These are phyloP conservation scores for Cutaneotrichosporon sp. DNA, from an alignment of 1,284 basidiomycete genomes.

Conservation along the genomic window DNA sequence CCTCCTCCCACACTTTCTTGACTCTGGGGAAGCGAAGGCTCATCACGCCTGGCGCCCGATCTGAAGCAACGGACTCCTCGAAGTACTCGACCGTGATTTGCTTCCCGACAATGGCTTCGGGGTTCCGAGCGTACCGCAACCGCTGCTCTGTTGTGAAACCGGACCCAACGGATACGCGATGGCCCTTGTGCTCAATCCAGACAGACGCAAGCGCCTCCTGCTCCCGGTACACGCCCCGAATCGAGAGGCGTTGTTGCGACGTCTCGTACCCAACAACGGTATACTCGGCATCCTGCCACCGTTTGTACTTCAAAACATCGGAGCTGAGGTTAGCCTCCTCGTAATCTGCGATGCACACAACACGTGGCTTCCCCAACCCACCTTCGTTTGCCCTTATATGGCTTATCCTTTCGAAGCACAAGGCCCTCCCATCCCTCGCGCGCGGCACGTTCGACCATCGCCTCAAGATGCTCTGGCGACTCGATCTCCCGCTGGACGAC, in stretches of 20 bases:
- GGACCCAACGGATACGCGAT: constrained; percentile 38
- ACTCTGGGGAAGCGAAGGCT: constrained; percentile 44
- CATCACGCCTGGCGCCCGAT: constrained; percentile 16
- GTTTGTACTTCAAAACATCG: constrained; percentile 45
- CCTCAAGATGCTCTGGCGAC: constrained; percentile 25
- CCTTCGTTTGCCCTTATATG: constrained; percentile 41
- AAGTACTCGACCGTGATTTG: constrained; percentile 47
- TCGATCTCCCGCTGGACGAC: constrained; percentile 30
- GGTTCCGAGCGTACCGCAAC: constrained; percentile 34
- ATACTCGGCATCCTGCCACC: constrained; percentile 46
- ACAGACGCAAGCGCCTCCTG: constrained; percentile 35
- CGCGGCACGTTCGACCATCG: constrained; percentile 32
- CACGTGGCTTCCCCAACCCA: no score
- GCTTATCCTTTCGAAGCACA: constrained; percentile 36
- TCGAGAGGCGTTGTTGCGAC: constrained; percentile 29
- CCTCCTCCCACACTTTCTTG: constrained; percentile 43
- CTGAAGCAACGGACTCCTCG: constrained; percentile 31
- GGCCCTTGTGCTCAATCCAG: constrained; percentile 40
- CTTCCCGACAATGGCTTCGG: constrained; percentile 40
- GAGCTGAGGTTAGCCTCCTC: constrained; percentile 13
- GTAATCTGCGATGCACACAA: no score
- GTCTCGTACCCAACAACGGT: constrained; percentile 27
- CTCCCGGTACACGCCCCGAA: constrained; percentile 36
- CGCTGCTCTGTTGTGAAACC: constrained; percentile 42
- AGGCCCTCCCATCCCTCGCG: constrained; percentile 46